These are phyloP conservation scores for Bruguiera gymnorhiza DNA, from an alignment of 345 rosid genomes.

Conservation along the genomic window DNA sequence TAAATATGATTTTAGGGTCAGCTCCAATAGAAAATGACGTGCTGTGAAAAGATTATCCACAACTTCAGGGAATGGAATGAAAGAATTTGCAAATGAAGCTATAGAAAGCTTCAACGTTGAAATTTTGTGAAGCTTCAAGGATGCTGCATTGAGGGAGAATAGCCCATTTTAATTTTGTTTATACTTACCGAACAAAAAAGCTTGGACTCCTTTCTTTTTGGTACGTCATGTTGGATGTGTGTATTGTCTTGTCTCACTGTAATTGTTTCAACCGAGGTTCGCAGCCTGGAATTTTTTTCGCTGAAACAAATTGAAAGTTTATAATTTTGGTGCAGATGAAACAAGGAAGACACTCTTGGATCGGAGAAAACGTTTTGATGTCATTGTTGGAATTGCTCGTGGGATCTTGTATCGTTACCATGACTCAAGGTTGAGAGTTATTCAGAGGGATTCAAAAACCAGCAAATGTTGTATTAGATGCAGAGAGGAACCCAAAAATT, in stretches of 20 bases:
- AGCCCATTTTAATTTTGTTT: constrained; percentile 61
- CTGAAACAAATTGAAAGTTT: background rate
- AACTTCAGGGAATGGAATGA: constrained; percentile 61
- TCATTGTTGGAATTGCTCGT: constrained; percentile 56
- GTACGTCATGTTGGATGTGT: constrained; percentile 27
- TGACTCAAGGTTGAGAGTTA: constrained; percentile 49
- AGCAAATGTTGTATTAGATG: constrained; percentile 60
- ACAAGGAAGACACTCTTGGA: constrained; percentile 31
- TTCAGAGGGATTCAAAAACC: constrained; percentile 65
- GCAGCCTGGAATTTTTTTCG: background rate
- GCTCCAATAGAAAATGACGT: constrained; percentile 34
- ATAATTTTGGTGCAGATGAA: constrained; percentile 30
- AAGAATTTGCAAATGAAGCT: constrained; percentile 65
- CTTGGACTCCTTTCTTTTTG: constrained; percentile 64
- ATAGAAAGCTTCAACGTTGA: constrained; percentile 58
- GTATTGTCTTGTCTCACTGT: background rate
- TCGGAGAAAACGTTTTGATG: constrained; percentile 53
- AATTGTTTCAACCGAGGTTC: background rate
- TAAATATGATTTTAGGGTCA: background rate
- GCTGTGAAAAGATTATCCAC: constrained; percentile 69
- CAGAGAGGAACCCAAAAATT: constrained; percentile 48
- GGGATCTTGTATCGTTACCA: constrained; percentile 58
- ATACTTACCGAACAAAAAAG: constrained; percentile 59
- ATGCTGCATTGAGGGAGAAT: constrained; percentile 52
- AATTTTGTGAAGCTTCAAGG: constrained; percentile 68